Conservation (phyloP, 1,139 yeast species). For the Saccharomyces hybrid region DNA sequence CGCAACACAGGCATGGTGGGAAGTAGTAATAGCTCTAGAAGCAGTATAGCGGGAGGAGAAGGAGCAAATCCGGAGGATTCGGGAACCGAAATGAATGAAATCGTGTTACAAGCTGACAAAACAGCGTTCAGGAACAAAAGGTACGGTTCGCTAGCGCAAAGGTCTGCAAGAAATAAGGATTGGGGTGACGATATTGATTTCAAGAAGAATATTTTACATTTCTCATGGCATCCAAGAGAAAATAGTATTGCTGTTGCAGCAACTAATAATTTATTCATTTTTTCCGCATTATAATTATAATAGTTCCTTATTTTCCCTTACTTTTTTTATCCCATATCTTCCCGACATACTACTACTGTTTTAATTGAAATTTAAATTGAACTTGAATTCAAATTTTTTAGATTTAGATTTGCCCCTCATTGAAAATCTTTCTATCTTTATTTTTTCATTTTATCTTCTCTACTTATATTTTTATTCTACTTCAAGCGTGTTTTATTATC, state of each 20-base stretch:
- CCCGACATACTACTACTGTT: not conserved
- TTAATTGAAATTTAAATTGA: constrained; percentile 4
- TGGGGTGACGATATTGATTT: constrained; percentile 80
- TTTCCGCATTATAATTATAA: constrained; percentile 48
- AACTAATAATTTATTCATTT: constrained; percentile 83
- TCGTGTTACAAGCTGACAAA: constrained; percentile 94
- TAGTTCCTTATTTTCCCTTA: not conserved
- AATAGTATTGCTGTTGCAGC: constrained; percentile 98
- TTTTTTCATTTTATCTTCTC: not conserved
- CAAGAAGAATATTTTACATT: constrained; percentile 87
- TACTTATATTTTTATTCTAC: not conserved
- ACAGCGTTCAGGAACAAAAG: constrained; percentile 67
- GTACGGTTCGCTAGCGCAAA: constrained; percentile 26
- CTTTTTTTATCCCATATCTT: too few relatives aligned
- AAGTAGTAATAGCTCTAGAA: constrained; percentile 18
- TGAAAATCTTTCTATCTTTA: not conserved
- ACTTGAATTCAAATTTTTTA: not conserved
- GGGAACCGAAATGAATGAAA: constrained; percentile 42
- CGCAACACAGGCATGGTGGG: constrained; percentile 6
- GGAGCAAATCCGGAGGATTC: constrained; percentile 3
- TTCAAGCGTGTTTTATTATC: not conserved
- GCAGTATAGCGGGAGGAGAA: constrained; percentile 16
- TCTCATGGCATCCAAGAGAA: constrained; percentile 98
- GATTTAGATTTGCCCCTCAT: not conserved
- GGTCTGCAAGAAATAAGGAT: constrained; percentile 44